Conservation (phyloP, 139 green algal species). For the Auxenochlorella protothecoides region DNA sequence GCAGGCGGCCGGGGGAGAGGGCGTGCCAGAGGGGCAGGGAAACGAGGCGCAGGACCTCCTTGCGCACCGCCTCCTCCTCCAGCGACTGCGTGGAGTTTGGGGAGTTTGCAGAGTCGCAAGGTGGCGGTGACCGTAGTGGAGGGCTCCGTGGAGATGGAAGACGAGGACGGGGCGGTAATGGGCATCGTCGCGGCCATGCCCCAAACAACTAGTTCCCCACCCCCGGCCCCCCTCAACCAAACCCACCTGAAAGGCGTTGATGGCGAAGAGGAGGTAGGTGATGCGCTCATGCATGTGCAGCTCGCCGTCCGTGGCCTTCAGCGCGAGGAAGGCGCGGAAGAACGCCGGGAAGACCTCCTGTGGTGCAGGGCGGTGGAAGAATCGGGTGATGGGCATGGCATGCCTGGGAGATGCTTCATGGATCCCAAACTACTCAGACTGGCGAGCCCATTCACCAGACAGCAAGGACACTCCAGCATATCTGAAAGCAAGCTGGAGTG, state of each 20-base stretch:
- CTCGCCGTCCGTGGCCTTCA: slow-evolving; percentile 29
- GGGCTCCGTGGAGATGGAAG: not conserved
- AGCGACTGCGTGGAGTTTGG: slow-evolving; percentile 36
- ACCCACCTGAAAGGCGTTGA: slow-evolving; percentile 70
- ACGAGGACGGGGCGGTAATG: too few species aligned
- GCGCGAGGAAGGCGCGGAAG: slow-evolving; percentile 53
- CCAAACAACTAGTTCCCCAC: too few species aligned
- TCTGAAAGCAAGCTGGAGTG: too few species aligned
- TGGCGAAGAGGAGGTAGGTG: slow-evolving; percentile 74
- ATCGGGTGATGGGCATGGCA: too few species aligned
- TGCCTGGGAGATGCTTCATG: too few species aligned
- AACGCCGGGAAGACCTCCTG: slow-evolving; percentile 62
- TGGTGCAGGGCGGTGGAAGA: too few species aligned
- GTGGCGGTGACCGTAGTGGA: not conserved
- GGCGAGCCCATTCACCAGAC: too few species aligned
- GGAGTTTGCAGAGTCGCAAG: not conserved
- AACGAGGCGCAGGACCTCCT: slow-evolving; percentile 60
- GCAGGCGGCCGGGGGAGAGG: slow-evolving; percentile 55
- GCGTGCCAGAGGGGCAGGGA: slow-evolving; percentile 75
- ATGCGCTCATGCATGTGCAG: slow-evolving; percentile 50
- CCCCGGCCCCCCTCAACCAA: too few species aligned
- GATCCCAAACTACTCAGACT: too few species aligned
- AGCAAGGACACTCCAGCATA: too few species aligned
- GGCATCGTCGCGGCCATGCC: not conserved
- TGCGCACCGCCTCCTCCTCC: slow-evolving; percentile 74